Evolutionary conservation across 306 rosid species (phyloP).

Genomic region (Trifolium fragiferum): DNA sequence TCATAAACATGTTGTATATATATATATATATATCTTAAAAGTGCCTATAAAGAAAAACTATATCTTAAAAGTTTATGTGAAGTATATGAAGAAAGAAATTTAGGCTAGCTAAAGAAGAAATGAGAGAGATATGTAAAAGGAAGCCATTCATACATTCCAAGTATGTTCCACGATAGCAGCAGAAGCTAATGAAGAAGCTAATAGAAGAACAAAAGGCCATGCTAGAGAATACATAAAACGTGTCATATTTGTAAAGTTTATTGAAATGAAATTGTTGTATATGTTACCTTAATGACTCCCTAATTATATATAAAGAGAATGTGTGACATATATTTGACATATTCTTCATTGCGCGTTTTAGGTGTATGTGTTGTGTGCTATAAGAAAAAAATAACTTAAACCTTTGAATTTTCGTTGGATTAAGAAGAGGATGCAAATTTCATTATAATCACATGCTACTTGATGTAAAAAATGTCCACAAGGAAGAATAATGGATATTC

Average conservation of each 20-base stretch:
- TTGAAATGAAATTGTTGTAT: slow-evolving; percentile 11
- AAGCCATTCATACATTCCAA: slow-evolving; percentile 44
- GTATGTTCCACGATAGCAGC: slow-evolving; percentile 45
- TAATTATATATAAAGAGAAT: slow-evolving; percentile 13
- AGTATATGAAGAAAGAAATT: no score
- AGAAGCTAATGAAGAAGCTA: slow-evolving; percentile 38
- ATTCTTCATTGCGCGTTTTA: slow-evolving; percentile 40
- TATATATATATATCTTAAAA: no score
- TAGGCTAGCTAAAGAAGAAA: not conserved
- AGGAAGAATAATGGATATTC: not conserved
- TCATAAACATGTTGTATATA: not conserved
- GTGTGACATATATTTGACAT: slow-evolving; percentile 20
- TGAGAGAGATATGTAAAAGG: not conserved
- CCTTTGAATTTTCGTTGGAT: slow-evolving; percentile 43
- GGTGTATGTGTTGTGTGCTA: not conserved
- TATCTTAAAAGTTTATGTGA: not conserved
- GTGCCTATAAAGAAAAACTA: no score
- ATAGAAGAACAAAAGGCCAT: slow-evolving; percentile 42
- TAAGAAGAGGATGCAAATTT: slow-evolving; percentile 3
- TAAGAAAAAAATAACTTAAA: not conserved
- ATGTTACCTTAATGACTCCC: not conserved
- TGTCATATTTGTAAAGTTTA: slow-evolving; percentile 36
- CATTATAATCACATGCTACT: not conserved
- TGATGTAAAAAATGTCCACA: slow-evolving; percentile 13
- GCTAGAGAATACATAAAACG: slow-evolving; percentile 35